Evolutionary conservation across 257 asterid species (phyloP), one percentile per base, ranked within the genome.

Genomic region (Scutellaria minor): DNA sequence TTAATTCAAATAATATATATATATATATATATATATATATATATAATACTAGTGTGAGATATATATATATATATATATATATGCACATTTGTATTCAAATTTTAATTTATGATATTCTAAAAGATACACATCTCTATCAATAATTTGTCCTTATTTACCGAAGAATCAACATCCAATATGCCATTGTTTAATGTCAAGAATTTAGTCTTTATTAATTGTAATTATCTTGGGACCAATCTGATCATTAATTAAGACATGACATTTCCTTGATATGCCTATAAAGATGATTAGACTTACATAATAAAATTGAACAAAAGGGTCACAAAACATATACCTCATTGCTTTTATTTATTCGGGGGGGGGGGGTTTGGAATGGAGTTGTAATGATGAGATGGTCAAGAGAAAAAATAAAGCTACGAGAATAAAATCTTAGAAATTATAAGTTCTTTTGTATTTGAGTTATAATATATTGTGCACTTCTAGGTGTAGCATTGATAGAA

Each of bases 301-400:
- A 69, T 40, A 39, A 41, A 22, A 55, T 12, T 22, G 13, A 31
- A 69, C 5, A 55, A 39, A 69, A 6, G 7, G 31, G 15, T 13
- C 54, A 20, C 35, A 20, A 41, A 69, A 42, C 52, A 47, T 47
- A 9, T 9, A 68, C 1, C 40, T 68, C 54, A 55, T 68, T 54
- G 14, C 53, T 53, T 10, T 40, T 54, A 55, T 46, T 46, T 9
- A 46, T 24, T 24, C 1, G 2, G 27, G 2, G 27, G 27, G 1
- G 1, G 27, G 27, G 27, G 2, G 18, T 18, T 18, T 18, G 27
- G 27, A 24, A 24, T 24, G 27, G 27, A 1, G 27, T 24, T 24
- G 27, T 24, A 24, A 24, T 24, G 1, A 24, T 24, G 27, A 24
- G 27, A 24, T 24, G 1, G 27, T 24, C 27, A 24, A 24, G 27